Evolutionary conservation across 1,284 basidiomycete species (phyloP).

Genomic region (Sporisorium exsertum): DNA sequence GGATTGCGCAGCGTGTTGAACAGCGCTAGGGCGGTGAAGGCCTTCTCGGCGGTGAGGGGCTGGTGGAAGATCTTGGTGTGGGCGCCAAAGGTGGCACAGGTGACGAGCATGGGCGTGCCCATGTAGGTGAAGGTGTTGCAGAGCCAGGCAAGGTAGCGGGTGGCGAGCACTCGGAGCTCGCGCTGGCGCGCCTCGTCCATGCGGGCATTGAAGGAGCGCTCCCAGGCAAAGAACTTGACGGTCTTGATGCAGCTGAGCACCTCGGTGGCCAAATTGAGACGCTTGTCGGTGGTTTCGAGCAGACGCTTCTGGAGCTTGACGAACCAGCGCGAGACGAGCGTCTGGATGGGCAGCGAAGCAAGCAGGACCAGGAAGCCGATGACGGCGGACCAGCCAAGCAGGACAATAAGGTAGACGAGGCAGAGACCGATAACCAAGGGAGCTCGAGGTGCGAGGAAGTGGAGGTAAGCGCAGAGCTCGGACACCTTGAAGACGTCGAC

Average conservation of each 20-base stretch:
- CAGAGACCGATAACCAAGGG: constrained; percentile 73
- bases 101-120: constrained; percentile 76
- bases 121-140: constrained; percentile 70
- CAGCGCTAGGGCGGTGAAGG: constrained; percentile 73
- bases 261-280: constrained; percentile 73
- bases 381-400: constrained; percentile 73
- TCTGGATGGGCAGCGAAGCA: constrained; percentile 54
- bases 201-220: constrained; percentile 70
- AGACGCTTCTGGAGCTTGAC: constrained; percentile 71
- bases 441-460: constrained; percentile 69
- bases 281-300: constrained; percentile 73
- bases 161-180: constrained; percentile 71
- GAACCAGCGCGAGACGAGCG: constrained; percentile 71
- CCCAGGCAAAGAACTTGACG: constrained; percentile 76
- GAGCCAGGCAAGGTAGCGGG: constrained; percentile 70
- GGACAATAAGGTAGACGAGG: constrained; percentile 71
- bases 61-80: constrained; percentile 73
- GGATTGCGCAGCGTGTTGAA: constrained; percentile 70
- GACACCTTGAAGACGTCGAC: constrained; percentile 72
- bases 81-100: constrained; percentile 77
- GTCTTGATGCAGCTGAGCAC: constrained; percentile 73
- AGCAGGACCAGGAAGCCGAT: constrained; percentile 68
- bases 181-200: constrained; percentile 71
- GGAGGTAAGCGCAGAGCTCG: constrained; percentile 65
- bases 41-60: constrained; percentile 72